These are phyloP conservation scores for Sarocladium strictum DNA, from an alignment of 2,329 filamentous ascomycete genomes.

Conservation along the genomic window DNA sequence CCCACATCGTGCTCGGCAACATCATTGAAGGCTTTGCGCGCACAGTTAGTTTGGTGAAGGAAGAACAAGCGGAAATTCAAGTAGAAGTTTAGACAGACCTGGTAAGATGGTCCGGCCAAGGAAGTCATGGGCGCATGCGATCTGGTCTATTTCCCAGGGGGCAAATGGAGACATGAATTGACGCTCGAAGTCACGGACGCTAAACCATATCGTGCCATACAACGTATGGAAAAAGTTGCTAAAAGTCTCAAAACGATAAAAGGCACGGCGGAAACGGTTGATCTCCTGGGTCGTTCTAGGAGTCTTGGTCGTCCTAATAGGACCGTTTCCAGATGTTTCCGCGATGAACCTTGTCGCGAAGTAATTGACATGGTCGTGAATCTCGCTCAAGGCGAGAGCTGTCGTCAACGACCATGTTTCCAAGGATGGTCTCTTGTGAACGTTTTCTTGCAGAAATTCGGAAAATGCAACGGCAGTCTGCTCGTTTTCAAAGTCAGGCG, in stretches of 20 bases:
- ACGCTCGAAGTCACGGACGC: constrained; percentile 1
- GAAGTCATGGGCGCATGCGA: constrained; percentile 10
- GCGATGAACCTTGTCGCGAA: too few species aligned
- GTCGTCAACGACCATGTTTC: too few species aligned
- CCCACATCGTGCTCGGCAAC: constrained; percentile 10
- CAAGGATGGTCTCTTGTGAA: neutral
- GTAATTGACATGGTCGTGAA: too few species aligned
- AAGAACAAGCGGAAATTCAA: too few species aligned
- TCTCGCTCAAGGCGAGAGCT: too few species aligned
- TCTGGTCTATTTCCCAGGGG: constrained; percentile 11
- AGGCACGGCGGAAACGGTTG: constrained; percentile 8
- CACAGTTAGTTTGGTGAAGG: too few species aligned
- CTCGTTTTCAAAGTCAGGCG: neutral
- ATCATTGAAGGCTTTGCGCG: constrained; percentile 12
- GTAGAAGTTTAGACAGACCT: constrained; percentile 7
- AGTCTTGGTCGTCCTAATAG: neutral
- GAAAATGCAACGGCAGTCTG: too few species aligned
- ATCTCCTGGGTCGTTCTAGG: neutral
- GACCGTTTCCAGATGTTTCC: too few species aligned
- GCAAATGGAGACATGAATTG: too few species aligned
- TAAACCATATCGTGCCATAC: neutral
- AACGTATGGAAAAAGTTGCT: neutral
- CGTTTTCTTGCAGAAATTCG: too few species aligned
- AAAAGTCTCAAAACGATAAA: constrained; percentile 11
- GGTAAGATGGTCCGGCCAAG: constrained; percentile 2